Conservation (phyloP, 2,329 filamentous ascomycete genomes). For the Elsinoe batatas region DNA sequence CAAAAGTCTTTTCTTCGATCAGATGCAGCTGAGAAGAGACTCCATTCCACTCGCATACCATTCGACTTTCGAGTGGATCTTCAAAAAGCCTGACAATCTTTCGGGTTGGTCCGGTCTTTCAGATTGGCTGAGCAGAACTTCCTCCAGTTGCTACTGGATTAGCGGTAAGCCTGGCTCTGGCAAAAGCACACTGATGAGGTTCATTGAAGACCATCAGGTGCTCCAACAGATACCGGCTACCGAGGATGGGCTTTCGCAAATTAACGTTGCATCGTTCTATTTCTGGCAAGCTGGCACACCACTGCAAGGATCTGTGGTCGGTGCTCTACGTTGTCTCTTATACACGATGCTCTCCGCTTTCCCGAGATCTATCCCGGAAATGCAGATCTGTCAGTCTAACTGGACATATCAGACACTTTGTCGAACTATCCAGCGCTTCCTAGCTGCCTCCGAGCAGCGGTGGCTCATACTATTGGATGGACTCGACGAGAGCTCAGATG, state of each 20-base stretch:
- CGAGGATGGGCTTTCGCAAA: too few species aligned
- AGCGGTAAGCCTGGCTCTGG: constrained; percentile 5
- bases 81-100: neutral
- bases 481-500: neutral
- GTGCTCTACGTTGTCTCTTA: neutral
- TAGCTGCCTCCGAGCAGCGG: neutral
- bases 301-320: neutral
- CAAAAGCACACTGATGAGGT: constrained; percentile 4
- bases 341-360: neutral
- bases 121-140: neutral
- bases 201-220: neutral
- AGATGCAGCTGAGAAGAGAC: neutral
- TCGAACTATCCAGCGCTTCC: neutral
- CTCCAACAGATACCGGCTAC: neutral
- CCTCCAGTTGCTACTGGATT: neutral
- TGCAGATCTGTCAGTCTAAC: neutral
- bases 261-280: neutral
- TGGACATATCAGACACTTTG: neutral
- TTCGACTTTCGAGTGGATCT: neutral
- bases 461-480: neutral
- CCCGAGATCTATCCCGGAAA: neutral
- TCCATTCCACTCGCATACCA: neutral
- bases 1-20: neutral
- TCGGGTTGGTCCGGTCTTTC: neutral
- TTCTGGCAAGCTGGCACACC: neutral